A percentile compares a stretch with the other conserved stretches of the same genome.
Conservation (phyloP, 495 filamentous ascomycete species). For the Hypoxylon fragiforme region DNA sequence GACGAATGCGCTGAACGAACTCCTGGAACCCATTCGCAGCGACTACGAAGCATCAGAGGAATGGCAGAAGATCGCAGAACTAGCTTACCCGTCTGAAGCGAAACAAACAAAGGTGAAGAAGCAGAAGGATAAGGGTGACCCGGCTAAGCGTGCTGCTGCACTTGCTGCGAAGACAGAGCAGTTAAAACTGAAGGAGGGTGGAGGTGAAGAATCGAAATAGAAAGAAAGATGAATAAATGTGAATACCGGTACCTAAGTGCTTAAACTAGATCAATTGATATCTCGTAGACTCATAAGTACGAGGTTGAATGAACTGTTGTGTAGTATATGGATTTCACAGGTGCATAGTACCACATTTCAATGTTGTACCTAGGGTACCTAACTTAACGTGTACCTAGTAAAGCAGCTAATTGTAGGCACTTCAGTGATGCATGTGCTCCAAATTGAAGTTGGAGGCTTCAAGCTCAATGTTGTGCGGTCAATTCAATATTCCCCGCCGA, state of each 20-base stretch:
- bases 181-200: slow-evolving; percentile 21
- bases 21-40: slow-evolving; percentile 74
- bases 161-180: slow-evolving; percentile 29
- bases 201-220: slow-evolving; percentile 11
- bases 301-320: too few relatives aligned
- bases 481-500: slow-evolving; percentile 36
- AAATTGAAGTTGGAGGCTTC: background rate
- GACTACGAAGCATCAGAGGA: slow-evolving; percentile 70
- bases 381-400: too few relatives aligned
- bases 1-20: slow-evolving; percentile 64
- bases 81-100: slow-evolving; percentile 78
- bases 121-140: slow-evolving; percentile 74
- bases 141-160: slow-evolving; percentile 29
- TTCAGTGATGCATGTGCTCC: too few relatives aligned
- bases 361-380: too few relatives aligned
- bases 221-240: too few relatives aligned
- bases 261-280: background rate
- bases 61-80: slow-evolving; percentile 78
- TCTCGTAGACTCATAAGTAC: too few relatives aligned
- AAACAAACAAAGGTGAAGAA: slow-evolving; percentile 72
- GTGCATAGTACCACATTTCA: too few relatives aligned
- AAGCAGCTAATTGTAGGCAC: too few relatives aligned
- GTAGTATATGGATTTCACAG: too few relatives aligned
- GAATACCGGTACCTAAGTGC: too few relatives aligned
- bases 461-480: slow-evolving; percentile 7